Evolutionary conservation across 352 stramenopile species (phyloP), one percentile per base, ranked within the genome.

Genomic region (Pythium insidiosum): DNA sequence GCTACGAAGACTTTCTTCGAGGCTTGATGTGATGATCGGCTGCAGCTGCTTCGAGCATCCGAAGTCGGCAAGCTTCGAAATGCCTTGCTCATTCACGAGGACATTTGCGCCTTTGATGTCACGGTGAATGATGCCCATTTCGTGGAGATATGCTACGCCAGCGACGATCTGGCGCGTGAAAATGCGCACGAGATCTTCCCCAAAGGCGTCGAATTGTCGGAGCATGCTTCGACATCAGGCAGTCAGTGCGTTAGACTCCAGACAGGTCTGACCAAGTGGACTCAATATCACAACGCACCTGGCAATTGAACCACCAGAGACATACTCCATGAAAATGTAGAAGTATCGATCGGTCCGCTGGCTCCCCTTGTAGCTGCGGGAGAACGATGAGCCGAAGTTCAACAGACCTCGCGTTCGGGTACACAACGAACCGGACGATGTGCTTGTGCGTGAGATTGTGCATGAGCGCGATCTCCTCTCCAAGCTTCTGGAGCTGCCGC

Each of bases 261-360:
- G n/a, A n/a, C n/a, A n/a, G n/a, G n/a, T n/a, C n/a, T n/a, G n/a
- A n/a, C n/a, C n/a, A n/a, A n/a, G n/a, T n/a, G n/a, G n/a, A n/a
- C n/a, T n/a, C n/a, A n/a, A n/a, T 23, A 11, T 5, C 3, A 12
- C 6, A 7, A 31, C 59, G 13, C 40, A 81, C 54, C 71, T 85
- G 25, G 89, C 80, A 34, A 98, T 87, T 4, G 81, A 96, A 3
- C 93, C 92, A 25, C 88, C 90, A 5, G 93, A 82, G 5, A 97
- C 84, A 63, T 95, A 98, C 66, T 98, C 90, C 78, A 98, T 96
- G 62, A 98, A 98, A 50, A 98, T 97, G 57, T 88, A 94, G 30
- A 98, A 83, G 43, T 81, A 58, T 21, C 70, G 77, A 7, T 78
- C 73, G 22, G 64, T 72, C 28, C 73, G 70, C 41, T 95, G 73